Conservation (phyloP, 2,329 filamentous ascomycete genomes). For the Pseudocercospora fuligena region DNA sequence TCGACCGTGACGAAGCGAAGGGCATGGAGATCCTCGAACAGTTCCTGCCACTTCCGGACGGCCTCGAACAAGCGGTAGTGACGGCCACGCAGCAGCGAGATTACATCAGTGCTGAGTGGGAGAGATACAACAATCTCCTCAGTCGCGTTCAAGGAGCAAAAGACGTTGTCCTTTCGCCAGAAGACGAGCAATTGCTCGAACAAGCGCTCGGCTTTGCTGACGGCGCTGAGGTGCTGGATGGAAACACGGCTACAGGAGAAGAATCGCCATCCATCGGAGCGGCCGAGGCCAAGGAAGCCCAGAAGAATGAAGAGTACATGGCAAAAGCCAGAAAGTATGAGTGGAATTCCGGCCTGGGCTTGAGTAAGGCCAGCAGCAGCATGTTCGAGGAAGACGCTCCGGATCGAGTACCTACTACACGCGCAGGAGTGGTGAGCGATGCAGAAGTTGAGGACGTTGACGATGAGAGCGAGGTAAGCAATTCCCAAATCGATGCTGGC, state of each 20-base stretch:
- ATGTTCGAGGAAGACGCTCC: not conserved
- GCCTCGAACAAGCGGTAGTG: not conserved
- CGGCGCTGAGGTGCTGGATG: not conserved
- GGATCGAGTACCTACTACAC: not conserved
- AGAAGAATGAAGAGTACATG: slow-evolving; percentile 2
- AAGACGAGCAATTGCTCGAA: not conserved
- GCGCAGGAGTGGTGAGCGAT: not conserved
- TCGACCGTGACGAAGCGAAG: not conserved
- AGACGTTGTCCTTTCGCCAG: not conserved
- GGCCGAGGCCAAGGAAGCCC: not conserved
- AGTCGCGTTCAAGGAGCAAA: not conserved
- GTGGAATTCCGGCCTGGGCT: not conserved
- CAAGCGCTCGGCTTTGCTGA: not conserved
- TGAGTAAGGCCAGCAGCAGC: not conserved
- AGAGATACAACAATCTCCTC: not conserved
- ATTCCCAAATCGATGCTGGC: not conserved
- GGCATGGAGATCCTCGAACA: slow-evolving; percentile 2
- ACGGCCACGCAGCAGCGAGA: not conserved
- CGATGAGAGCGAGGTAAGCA: not conserved
- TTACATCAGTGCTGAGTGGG: not conserved
- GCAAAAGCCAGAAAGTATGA: not conserved
- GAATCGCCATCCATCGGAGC: not conserved
- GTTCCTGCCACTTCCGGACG: slow-evolving; percentile 7
- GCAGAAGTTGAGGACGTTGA: not conserved
- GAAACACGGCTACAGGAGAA: not conserved